Conservation (phyloP, 1,284 basidiomycete species). For the Ustilago loliicola region DNA sequence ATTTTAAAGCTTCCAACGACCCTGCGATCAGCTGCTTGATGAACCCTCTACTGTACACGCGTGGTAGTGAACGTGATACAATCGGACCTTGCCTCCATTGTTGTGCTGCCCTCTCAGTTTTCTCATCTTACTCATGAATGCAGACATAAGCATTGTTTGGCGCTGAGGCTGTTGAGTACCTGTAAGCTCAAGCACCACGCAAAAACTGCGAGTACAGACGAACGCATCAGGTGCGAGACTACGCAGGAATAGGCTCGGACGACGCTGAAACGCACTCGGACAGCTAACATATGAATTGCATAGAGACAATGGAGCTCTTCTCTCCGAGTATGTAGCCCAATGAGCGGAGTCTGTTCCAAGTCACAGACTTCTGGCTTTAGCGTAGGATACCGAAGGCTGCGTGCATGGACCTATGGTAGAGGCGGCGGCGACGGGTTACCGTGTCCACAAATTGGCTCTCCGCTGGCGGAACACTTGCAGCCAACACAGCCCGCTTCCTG, state of each 20-base stretch:
- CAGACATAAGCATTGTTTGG: too few species aligned
- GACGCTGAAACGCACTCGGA: background rate
- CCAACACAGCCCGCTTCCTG: background rate
- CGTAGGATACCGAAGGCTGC: background rate
- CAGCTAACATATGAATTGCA: background rate
- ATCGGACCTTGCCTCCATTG: background rate
- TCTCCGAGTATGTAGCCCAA: too few species aligned
- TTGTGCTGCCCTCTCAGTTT: background rate
- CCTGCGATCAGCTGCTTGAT: slow-evolving; percentile 4
- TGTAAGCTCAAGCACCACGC: too few species aligned
- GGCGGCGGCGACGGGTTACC: slow-evolving; percentile 4
- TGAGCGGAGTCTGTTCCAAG: too few species aligned
- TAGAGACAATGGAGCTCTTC: too few species aligned
- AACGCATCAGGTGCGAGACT: background rate
- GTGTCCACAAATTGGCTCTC: slow-evolving; percentile 1
- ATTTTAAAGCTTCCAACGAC: background rate
- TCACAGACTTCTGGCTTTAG: too few species aligned
- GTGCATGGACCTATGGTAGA: background rate
- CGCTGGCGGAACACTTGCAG: background rate
- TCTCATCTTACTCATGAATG: too few species aligned
- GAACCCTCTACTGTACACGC: slow-evolving; percentile 4
- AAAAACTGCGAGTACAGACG: background rate
- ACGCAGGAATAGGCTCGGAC: background rate
- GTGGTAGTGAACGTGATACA: background rate
- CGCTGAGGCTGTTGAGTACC: too few species aligned